Conservation (phyloP, 2,329 filamentous ascomycete species). For the Elsinoe batatas region DNA sequence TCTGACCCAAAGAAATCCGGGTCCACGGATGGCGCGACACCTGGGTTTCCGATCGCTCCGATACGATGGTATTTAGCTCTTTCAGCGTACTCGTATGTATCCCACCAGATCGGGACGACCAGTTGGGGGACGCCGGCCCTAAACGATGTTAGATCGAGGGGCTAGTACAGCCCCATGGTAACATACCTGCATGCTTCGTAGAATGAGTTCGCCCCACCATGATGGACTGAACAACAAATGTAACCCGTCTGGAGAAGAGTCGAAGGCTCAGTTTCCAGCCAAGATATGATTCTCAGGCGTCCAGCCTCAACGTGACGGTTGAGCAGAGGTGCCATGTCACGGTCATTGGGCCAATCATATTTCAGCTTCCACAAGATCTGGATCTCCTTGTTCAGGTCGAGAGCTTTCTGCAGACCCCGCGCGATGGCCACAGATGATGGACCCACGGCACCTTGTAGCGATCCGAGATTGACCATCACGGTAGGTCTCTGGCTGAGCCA, state of each 20-base stretch:
- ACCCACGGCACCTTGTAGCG: neutral
- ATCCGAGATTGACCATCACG: slow-evolving; percentile 11
- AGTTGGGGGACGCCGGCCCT: slow-evolving; percentile 12
- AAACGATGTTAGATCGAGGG: neutral
- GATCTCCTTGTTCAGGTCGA: slow-evolving; percentile 5
- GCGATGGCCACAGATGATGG: slow-evolving; percentile 1
- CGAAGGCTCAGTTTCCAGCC: slow-evolving; percentile 8
- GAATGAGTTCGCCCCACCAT: slow-evolving; percentile 13
- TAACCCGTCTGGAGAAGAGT: neutral
- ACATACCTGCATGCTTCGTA: slow-evolving; percentile 11
- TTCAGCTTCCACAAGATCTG: slow-evolving; percentile 13
- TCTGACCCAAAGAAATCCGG: neutral
- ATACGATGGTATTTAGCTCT: slow-evolving; percentile 12
- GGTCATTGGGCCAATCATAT: neutral
- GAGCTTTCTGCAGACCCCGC: neutral
- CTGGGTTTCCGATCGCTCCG: neutral
- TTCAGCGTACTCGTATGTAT: slow-evolving; percentile 13
- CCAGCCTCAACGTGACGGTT: neutral
- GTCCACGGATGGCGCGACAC: slow-evolving; percentile 3
- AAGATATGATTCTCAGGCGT: slow-evolving; percentile 7
- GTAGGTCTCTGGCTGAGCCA: slow-evolving; percentile 10
- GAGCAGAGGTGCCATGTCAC: neutral
- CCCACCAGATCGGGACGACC: slow-evolving; percentile 11
- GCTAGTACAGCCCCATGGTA: too few relatives aligned
- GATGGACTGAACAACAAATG: slow-evolving; percentile 11